phyloP scores from a whole-genome alignment of 768 basidiomycete genomes.

The Rhodotorula babjevae region DNA sequence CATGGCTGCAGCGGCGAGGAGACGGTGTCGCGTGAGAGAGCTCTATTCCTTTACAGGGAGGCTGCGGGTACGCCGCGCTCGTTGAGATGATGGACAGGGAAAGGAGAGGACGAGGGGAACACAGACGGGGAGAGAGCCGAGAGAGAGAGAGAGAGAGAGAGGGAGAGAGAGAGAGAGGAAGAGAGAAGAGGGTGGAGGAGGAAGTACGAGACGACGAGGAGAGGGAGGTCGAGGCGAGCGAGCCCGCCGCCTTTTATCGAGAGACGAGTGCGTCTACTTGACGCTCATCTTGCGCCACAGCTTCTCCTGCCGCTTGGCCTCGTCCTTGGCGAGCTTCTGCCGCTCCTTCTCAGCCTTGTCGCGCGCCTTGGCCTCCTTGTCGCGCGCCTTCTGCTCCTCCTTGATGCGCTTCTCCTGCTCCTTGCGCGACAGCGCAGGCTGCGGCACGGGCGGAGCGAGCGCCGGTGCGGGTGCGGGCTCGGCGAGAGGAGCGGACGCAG shows the following conservation, averaged over 20 bases:
- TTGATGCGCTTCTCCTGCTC: conserved; percentile 31
- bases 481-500: neutral
- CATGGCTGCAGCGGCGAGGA: too few species aligned
- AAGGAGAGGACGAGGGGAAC: neutral
- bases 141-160: too few species aligned
- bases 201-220: too few species aligned
- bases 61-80: too few species aligned
- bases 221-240: too few species aligned
- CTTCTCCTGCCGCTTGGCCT: conserved; percentile 28
- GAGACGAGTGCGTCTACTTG: neutral
- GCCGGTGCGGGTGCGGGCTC: neutral
- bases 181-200: neutral
- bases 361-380: conserved; percentile 24
- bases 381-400: conserved; percentile 36
- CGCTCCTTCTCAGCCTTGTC: conserved; percentile 33
- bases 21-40: too few species aligned
- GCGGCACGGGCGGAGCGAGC: neutral
- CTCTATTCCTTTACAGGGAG: too few species aligned
- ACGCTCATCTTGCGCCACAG: conserved; percentile 19
- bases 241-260: too few species aligned
- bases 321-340: conserved; percentile 23
- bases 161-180: neutral
- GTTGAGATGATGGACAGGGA: too few species aligned
- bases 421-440: conserved; percentile 20
- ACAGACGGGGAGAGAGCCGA: too few species aligned